phyloP scores from a whole-genome alignment of 768 basidiomycete species.

The Dictyophora rubrovolvata region DNA sequence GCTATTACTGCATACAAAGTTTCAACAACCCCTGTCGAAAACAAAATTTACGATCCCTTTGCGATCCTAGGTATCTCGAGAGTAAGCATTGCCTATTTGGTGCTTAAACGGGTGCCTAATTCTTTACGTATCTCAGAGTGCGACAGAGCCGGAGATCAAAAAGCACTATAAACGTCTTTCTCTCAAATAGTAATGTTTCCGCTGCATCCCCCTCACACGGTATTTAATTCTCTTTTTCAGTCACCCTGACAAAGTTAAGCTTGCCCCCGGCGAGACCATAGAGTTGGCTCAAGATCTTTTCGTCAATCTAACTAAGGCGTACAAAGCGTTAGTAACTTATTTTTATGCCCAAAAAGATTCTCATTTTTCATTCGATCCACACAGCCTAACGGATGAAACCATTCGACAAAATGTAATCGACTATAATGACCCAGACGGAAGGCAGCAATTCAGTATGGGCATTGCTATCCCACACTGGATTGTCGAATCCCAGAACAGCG shows the following conservation, averaged over 20 bases:
- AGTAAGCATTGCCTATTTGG: slow-evolving; percentile 26
- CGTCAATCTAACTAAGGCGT: slow-evolving; percentile 92
- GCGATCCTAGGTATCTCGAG: slow-evolving; percentile 75
- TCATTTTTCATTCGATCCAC: slow-evolving; percentile 1
- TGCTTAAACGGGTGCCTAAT: neutral
- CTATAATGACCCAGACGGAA: slow-evolving; percentile 93
- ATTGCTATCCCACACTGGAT: slow-evolving; percentile 94
- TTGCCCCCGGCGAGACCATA: slow-evolving; percentile 70
- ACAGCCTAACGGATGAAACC: slow-evolving; percentile 80
- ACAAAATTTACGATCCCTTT: slow-evolving; percentile 84
- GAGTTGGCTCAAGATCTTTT: slow-evolving; percentile 82
- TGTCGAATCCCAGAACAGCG: slow-evolving; percentile 81
- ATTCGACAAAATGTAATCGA: slow-evolving; percentile 83
- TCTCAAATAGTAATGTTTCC: slow-evolving; percentile 54
- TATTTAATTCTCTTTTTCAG: slow-evolving; percentile 32
- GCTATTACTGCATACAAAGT: slow-evolving; percentile 60
- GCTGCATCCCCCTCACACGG: neutral
- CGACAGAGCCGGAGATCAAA: slow-evolving; percentile 86
- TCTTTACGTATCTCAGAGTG: slow-evolving; percentile 32
- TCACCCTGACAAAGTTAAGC: slow-evolving; percentile 94
- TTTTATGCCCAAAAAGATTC: neutral
- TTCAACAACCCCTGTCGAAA: slow-evolving; percentile 44
- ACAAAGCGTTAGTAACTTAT: slow-evolving; percentile 66
- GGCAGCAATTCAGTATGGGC: slow-evolving; percentile 89
- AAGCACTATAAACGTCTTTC: slow-evolving; percentile 91